Conservation (phyloP, 2,329 filamentous ascomycete species). For the Esteya vermicola region DNA sequence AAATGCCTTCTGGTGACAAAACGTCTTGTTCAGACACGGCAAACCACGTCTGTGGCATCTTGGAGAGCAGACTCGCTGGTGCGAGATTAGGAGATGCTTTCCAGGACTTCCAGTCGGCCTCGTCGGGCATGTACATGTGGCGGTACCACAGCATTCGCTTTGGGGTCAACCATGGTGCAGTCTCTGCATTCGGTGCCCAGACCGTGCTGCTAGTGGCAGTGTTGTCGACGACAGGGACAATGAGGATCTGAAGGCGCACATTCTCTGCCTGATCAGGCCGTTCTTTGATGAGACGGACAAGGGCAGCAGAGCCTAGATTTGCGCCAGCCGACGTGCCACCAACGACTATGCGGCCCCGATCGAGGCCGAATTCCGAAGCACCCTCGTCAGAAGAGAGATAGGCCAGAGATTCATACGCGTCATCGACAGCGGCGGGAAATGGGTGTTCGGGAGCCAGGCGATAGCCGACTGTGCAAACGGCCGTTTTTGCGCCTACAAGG, state of each 20-base stretch:
- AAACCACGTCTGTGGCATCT: slow-evolving; percentile 32
- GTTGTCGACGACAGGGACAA: slow-evolving; percentile 44
- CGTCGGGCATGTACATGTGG: slow-evolving; percentile 38
- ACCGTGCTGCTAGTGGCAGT: slow-evolving; percentile 32
- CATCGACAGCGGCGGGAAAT: slow-evolving; percentile 41
- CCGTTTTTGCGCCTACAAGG: neutral
- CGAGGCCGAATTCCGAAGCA: slow-evolving; percentile 18
- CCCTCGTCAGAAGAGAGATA: slow-evolving; percentile 21
- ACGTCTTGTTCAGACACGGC: slow-evolving; percentile 43
- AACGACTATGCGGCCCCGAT: slow-evolving; percentile 16
- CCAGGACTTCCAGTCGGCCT: slow-evolving; percentile 27
- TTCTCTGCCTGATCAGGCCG: neutral
- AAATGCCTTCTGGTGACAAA: slow-evolving; percentile 36
- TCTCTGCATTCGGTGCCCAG: slow-evolving; percentile 35
- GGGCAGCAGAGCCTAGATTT: slow-evolving; percentile 7
- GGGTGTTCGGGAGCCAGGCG: slow-evolving; percentile 40
- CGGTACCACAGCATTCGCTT: slow-evolving; percentile 47
- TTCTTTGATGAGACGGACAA: too few relatives aligned
- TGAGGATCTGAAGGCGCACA: slow-evolving; percentile 29
- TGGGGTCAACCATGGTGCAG: slow-evolving; percentile 34
- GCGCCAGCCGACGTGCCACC: slow-evolving; percentile 17
- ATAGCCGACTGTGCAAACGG: slow-evolving; percentile 8
- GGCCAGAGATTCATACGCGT: slow-evolving; percentile 39
- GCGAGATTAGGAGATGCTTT: slow-evolving; percentile 18
- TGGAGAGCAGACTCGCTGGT: slow-evolving; percentile 38